Evolutionary conservation across 192 early-diverging fungal species (phyloP), one percentile per base, ranked within the genome.

Genomic region (Haplosporangium gracile): DNA sequence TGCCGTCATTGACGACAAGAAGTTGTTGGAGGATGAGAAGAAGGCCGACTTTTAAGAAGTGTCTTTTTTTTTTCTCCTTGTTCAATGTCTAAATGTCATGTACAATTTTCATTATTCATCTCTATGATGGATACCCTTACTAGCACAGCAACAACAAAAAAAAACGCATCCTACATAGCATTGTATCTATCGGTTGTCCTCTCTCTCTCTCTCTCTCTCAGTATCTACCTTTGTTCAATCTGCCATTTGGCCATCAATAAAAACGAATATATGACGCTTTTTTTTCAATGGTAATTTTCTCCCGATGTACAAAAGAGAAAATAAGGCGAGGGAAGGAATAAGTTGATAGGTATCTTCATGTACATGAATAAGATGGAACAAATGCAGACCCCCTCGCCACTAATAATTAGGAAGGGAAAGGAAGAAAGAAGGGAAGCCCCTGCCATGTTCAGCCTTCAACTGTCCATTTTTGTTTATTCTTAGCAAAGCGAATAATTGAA

Each of bases 1-100:
- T 24, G 72, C 82, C 2, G 51, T 83, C 42, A 70, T 83, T 29
- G 82, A 83, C 34, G 76, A 82, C 72, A 78, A 83, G 82, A 78
- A 73, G 72, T 15, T 34, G 32, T 34, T 60, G 49, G 82, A 78
- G 32, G 82, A 83, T 26, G 77, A 83, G 76, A 80, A 80, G 78
- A 83, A 83, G 82, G 69, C 80, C 18, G 34, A 76, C 10, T 22
- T 51, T 45, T 26, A 55, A 40, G 4, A 1, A 29, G 6, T 7
- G 20, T 16, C 65, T 9, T 15, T 32, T 16, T 16, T 32, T 65
- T 60, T n/a, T 24, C 26, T 29, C 29, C 57, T n/a, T 65, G 26
- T 32, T 65, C 24, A 29, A 15, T 45, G 43, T 45, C 43, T 45
- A 15, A 15, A 26, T 65, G 0, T 65, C 26, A 65, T 65, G 60